phyloP scores from a whole-genome alignment of 2,329 filamentous ascomycete genomes.

The Diatrype stigma region DNA sequence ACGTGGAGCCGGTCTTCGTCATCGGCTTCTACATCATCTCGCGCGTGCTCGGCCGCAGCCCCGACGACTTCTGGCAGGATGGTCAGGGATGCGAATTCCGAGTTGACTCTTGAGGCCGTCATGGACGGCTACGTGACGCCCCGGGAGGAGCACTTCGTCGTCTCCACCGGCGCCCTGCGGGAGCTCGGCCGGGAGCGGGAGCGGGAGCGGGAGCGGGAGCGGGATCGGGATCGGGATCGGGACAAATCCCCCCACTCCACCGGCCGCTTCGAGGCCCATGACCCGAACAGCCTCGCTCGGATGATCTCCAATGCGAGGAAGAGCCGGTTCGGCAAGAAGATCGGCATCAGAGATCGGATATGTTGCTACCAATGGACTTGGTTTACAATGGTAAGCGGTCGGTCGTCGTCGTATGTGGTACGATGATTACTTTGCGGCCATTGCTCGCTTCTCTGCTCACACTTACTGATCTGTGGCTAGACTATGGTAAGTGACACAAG shows the following conservation, averaged over 20 bases:
- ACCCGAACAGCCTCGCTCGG: constrained; percentile 27
- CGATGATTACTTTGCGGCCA: no score
- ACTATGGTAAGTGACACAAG: constrained; percentile 26
- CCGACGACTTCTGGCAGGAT: constrained; percentile 41
- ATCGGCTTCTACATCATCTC: constrained; percentile 45
- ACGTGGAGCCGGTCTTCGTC: constrained; percentile 43
- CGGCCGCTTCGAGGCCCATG: constrained; percentile 8
- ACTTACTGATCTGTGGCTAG: constrained; percentile 16
- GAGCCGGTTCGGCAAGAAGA: constrained; percentile 20
- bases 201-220: no score
- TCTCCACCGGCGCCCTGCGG: not conserved
- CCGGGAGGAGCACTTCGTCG: constrained; percentile 17
- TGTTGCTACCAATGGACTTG: constrained; percentile 66
- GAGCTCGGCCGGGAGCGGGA: no score
- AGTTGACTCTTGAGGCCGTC: constrained; percentile 1
- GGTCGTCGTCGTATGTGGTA: not conserved
- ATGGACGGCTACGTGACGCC: constrained; percentile 25
- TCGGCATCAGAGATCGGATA: constrained; percentile 47
- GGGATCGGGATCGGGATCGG: no score
- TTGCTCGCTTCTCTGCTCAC: constrained; percentile 10
- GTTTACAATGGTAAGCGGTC: constrained; percentile 55
- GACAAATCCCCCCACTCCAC: no score
- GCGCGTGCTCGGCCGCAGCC: constrained; percentile 42
- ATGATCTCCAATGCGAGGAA: constrained; percentile 30
- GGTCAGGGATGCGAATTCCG: constrained; percentile 15